A percentile compares a stretch with the other conserved stretches of the same genome.
Conservation (phyloP, 2,329 filamentous ascomycete genomes). For the Penicillium sp. region DNA sequence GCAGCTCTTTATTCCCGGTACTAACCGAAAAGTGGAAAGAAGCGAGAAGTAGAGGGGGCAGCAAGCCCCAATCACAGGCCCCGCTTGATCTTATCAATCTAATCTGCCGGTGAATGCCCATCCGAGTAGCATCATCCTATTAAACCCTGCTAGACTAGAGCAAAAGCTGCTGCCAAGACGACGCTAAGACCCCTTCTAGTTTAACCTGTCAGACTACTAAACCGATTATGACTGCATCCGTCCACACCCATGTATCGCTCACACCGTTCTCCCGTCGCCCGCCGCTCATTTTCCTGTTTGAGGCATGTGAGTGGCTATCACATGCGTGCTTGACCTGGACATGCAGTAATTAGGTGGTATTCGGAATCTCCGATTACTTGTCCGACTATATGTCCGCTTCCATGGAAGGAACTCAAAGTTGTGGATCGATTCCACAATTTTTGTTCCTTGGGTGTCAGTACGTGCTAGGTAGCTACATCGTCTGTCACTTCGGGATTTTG, state of each 20-base stretch:
- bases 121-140: background rate
- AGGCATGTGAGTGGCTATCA: background rate
- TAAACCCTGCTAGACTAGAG: background rate
- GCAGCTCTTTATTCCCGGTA: background rate
- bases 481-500: background rate
- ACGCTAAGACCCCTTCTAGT: background rate
- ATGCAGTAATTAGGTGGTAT: background rate
- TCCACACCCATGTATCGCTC: background rate
- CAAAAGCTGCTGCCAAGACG: background rate
- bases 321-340: background rate
- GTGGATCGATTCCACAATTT: background rate
- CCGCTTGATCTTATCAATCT: conserved; percentile 14
- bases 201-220: background rate
- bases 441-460: background rate
- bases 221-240: background rate
- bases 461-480: background rate
- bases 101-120: conserved; percentile 6
- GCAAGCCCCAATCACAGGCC: background rate
- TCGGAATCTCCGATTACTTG: background rate
- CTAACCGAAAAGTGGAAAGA: background rate
- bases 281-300: background rate
- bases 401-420: background rate
- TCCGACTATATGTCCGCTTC: background rate
- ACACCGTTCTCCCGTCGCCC: background rate
- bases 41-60: background rate